Evolutionary conservation across 1,284 basidiomycete genomes (phyloP).

Genomic region (Pterula multifida): DNA sequence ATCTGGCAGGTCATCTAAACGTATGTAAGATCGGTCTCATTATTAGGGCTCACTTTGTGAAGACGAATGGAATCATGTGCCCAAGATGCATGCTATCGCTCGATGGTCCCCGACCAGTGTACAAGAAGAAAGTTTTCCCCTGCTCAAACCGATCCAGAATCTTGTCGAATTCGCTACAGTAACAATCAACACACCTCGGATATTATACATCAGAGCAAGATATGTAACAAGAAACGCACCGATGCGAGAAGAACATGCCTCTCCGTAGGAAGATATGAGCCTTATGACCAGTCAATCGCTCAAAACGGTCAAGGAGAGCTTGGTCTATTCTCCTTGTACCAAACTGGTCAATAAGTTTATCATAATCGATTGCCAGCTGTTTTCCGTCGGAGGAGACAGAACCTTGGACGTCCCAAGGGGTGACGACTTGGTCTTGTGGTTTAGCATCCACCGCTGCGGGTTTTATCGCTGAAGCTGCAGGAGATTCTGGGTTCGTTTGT

Average conservation of each 20-base stretch:
- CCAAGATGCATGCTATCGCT: slow-evolving; percentile 97
- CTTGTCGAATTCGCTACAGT: slow-evolving; percentile 75
- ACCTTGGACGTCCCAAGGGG: slow-evolving; percentile 97
- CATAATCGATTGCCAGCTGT: slow-evolving; percentile 89
- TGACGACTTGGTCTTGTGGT: slow-evolving; percentile 73
- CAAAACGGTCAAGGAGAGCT: slow-evolving; percentile 80
- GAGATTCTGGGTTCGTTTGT: background rate
- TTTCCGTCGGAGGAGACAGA: slow-evolving; percentile 83
- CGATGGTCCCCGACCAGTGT: slow-evolving; percentile 94
- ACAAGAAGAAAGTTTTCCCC: slow-evolving; percentile 95
- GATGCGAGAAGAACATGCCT: slow-evolving; percentile 97
- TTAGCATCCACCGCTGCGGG: slow-evolving; percentile 18
- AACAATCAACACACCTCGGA: background rate
- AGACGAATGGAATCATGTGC: slow-evolving; percentile 95
- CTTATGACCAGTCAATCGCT: slow-evolving; percentile 79
- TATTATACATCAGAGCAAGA: background rate
- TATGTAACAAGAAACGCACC: slow-evolving; percentile 38
- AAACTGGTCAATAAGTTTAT: slow-evolving; percentile 91
- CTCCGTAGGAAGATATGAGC: slow-evolving; percentile 89
- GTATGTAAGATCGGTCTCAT: slow-evolving; percentile 1
- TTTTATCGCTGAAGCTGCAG: slow-evolving; percentile 16
- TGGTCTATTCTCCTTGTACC: slow-evolving; percentile 79
- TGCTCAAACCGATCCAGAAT: slow-evolving; percentile 96
- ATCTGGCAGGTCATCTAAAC: slow-evolving; percentile 33
- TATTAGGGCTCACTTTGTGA: slow-evolving; percentile 70